Evolutionary conservation across 106 monocot genomes (phyloP).

Genomic region (Dioscorea dumetorum): DNA sequence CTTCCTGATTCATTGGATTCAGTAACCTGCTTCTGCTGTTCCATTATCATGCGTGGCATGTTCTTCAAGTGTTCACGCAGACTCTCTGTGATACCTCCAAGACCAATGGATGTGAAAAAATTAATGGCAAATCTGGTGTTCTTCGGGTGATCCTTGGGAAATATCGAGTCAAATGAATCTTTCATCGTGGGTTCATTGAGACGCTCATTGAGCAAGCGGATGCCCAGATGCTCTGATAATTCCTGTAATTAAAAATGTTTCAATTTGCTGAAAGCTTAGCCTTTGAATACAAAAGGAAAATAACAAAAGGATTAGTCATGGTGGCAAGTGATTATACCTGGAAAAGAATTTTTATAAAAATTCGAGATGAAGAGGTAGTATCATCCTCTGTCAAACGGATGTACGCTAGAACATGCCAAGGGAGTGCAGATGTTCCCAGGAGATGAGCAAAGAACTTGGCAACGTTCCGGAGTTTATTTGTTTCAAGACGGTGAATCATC

Average conservation of each 20-base stretch:
- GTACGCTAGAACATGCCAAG: constrained; percentile 65
- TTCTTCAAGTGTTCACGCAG: constrained; percentile 88
- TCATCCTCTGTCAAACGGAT: constrained; percentile 91
- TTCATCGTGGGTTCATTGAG: constrained; percentile 81
- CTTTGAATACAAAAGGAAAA: not conserved
- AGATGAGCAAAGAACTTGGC: constrained; percentile 52
- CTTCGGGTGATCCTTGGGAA: constrained; percentile 93
- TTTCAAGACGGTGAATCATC: constrained; percentile 48
- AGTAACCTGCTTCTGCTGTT: constrained; percentile 58
- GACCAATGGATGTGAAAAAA: constrained; percentile 93
- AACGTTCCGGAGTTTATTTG: constrained; percentile 42
- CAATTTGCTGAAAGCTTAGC: not conserved
- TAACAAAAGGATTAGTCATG: not conserved
- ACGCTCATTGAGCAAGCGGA: constrained; percentile 73
- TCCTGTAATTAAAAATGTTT: constrained; percentile 38
- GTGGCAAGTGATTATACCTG: constrained; percentile 40
- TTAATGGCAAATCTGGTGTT: constrained; percentile 90
- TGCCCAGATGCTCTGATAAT: constrained; percentile 88
- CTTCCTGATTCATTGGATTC: constrained; percentile 50
- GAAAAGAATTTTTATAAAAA: constrained; percentile 96
- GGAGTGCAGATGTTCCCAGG: constrained; percentile 41
- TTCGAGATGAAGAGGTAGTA: constrained; percentile 87
- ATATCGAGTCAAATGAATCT: constrained; percentile 82
- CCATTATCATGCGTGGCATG: constrained; percentile 97
- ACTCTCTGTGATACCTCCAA: constrained; percentile 92